phyloP scores from a whole-genome alignment of 2,329 filamentous ascomycete species.

The Penicillium sp. region DNA sequence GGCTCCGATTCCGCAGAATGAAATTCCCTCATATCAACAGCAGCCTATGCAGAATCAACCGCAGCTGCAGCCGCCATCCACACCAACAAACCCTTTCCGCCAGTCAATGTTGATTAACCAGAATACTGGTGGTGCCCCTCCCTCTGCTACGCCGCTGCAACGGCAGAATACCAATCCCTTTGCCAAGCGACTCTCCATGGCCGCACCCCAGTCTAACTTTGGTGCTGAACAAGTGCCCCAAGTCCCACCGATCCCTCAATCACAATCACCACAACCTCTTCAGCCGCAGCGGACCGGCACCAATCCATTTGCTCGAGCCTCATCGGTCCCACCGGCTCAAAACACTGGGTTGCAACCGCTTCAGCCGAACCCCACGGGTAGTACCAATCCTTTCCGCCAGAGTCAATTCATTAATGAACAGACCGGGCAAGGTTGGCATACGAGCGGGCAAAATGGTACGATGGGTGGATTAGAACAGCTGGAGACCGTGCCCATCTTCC shows the following conservation, averaged over 20 bases:
- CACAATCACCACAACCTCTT: slow-evolving; percentile 41
- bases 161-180: slow-evolving; percentile 85
- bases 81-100: slow-evolving; percentile 79
- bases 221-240: slow-evolving; percentile 29
- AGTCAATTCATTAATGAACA: slow-evolving; percentile 85
- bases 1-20: slow-evolving; percentile 52
- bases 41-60: slow-evolving; percentile 35
- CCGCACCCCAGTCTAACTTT: slow-evolving; percentile 26
- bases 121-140: slow-evolving; percentile 48
- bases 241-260: slow-evolving; percentile 38
- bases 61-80: slow-evolving; percentile 35
- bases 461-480: slow-evolving; percentile 75
- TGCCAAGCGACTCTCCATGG: slow-evolving; percentile 59
- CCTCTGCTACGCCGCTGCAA: slow-evolving; percentile 47
- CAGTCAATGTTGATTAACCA: slow-evolving; percentile 72
- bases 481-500: slow-evolving; percentile 80
- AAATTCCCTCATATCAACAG: slow-evolving; percentile 47
- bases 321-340: slow-evolving; percentile 40
- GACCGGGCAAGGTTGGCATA: slow-evolving; percentile 87
- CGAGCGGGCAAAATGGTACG: slow-evolving; percentile 68
- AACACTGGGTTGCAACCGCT: slow-evolving; percentile 49
- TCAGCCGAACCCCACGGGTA: slow-evolving; percentile 76
- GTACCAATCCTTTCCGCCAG: slow-evolving; percentile 93
- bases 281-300: slow-evolving; percentile 66
- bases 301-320: slow-evolving; percentile 67